A percentile compares a stretch with the other conserved stretches of the same genome.
These are phyloP conservation scores for Cardiospermum halicacabum DNA, from an alignment of 345 rosid genomes.

Conservation along the genomic window DNA sequence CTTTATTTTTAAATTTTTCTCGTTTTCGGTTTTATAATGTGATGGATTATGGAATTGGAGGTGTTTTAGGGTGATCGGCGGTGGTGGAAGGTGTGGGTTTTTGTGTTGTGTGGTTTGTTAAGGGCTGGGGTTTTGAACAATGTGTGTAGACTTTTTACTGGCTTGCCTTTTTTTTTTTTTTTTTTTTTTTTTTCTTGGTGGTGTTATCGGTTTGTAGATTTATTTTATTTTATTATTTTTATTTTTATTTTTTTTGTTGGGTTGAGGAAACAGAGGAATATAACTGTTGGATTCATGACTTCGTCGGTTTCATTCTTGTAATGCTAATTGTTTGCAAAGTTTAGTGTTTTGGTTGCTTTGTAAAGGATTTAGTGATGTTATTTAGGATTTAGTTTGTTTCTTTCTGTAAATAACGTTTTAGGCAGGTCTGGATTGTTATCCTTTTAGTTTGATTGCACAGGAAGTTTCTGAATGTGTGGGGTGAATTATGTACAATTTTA, in stretches of 20 bases:
- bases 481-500: not conserved
- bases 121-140: slow-evolving; percentile 13
- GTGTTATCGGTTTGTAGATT: no score
- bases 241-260: not conserved
- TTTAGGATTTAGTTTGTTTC: not conserved
- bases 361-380: not conserved
- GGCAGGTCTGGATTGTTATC: not conserved
- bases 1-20: not conserved
- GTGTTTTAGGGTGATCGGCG: slow-evolving; percentile 9
- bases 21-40: slow-evolving; percentile 7
- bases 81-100: slow-evolving; percentile 11
- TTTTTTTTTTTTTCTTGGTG: not conserved
- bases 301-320: not conserved
- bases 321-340: not conserved
- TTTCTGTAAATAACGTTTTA: not conserved
- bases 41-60: slow-evolving; percentile 5
- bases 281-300: not conserved
- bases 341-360: not conserved
- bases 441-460: not conserved
- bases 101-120: not conserved
- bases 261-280: slow-evolving; percentile 12
- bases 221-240: no score
- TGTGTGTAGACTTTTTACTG: slow-evolving; percentile 12
- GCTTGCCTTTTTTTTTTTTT: not conserved
- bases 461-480: not conserved